phyloP scores from a whole-genome alignment of 2,329 filamentous ascomycete genomes.

The Lachnellula arida region DNA sequence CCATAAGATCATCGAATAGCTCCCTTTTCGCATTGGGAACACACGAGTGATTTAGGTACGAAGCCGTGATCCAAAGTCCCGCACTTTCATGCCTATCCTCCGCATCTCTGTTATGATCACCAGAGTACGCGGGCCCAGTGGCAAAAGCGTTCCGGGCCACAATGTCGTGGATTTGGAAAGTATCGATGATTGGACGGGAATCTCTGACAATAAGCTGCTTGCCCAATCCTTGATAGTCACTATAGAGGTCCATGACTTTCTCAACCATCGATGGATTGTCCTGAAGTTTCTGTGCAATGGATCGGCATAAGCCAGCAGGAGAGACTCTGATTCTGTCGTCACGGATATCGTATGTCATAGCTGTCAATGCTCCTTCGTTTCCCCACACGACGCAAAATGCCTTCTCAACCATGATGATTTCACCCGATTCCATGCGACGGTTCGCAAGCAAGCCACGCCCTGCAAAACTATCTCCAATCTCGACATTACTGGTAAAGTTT shows the following conservation, averaged over 20 bases:
- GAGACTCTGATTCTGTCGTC: slow-evolving; percentile 14
- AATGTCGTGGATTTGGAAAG: slow-evolving; percentile 44
- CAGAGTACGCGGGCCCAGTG: slow-evolving; percentile 14
- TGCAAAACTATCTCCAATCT: slow-evolving; percentile 37
- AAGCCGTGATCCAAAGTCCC: slow-evolving; percentile 46
- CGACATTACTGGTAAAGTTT: slow-evolving; percentile 40
- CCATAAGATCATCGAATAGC: slow-evolving; percentile 51
- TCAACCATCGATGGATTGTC: slow-evolving; percentile 31
- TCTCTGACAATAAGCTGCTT: slow-evolving; percentile 31
- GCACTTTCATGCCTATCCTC: slow-evolving; percentile 18
- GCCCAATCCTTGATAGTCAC: slow-evolving; percentile 31
- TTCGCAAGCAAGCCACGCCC: slow-evolving; percentile 50
- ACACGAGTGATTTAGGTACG: slow-evolving; percentile 51
- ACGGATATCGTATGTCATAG: slow-evolving; percentile 29
- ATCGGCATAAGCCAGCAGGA: slow-evolving; percentile 27
- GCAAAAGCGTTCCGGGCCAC: slow-evolving; percentile 42
- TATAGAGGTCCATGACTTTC: slow-evolving; percentile 30
- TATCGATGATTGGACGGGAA: slow-evolving; percentile 40
- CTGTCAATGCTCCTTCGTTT: slow-evolving; percentile 30
- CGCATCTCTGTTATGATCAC: slow-evolving; percentile 26
- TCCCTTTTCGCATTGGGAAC: slow-evolving; percentile 41
- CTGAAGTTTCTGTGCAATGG: slow-evolving; percentile 34
- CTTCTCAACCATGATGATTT: slow-evolving; percentile 52
- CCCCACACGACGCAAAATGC: slow-evolving; percentile 37
- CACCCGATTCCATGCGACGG: slow-evolving; percentile 41